Evolutionary conservation across 2,329 filamentous ascomycete species (phyloP), one percentile per base, ranked within the genome.

Genomic region (Neopestalotiopsis sp.): DNA sequence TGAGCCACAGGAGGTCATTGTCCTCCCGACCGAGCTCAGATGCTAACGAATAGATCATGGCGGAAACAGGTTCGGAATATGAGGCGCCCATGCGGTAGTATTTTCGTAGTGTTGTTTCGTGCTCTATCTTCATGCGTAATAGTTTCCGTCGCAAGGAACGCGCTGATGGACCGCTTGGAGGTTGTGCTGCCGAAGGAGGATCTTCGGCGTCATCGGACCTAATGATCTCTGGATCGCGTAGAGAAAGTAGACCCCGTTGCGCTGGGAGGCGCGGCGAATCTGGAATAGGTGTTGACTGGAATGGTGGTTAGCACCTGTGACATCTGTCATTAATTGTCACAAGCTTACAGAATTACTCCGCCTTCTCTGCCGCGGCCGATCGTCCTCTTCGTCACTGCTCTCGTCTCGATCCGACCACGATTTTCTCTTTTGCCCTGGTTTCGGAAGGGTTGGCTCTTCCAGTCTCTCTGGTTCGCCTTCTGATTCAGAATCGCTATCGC

Each of bases 21-120:
- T 98, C 95, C 85, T 98, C 96, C 66, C 95, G 92, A 71, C 96
- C 96, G 6, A 99, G 89, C 77, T 98, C 96, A 1, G 95, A 97
- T 1, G 95, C 96, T 14, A 99, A 86, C 0, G 94, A 97, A 80
- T 98, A 99, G 77, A 98, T 89, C 83, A 98, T 91, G 0, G 95
- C 97, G 0, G 95, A 96, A 67, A 98, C 93, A 0, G 96, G 96
- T 78, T 99, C 96, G 0, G 95, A 95, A 77, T 97, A 98, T 1
- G 94, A 97, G 2, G 93, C 91, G 56, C 96, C 96, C 38, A 94
- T 87, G 34, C 90, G 88, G 82, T 98, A 98, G 81, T 99, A 98
- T 71, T 89, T 87, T 64, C 92, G 89, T 49, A 98, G 84, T 0
- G 95, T 86, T 0, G 82, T 80, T 79, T 97, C 93, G 73, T 98